Percentiles rank a stretch among this genome's conserved stretches.
Evolutionary conservation across 1,284 basidiomycete genomes (phyloP).

Genomic region (Sporisorium sorghi): DNA sequence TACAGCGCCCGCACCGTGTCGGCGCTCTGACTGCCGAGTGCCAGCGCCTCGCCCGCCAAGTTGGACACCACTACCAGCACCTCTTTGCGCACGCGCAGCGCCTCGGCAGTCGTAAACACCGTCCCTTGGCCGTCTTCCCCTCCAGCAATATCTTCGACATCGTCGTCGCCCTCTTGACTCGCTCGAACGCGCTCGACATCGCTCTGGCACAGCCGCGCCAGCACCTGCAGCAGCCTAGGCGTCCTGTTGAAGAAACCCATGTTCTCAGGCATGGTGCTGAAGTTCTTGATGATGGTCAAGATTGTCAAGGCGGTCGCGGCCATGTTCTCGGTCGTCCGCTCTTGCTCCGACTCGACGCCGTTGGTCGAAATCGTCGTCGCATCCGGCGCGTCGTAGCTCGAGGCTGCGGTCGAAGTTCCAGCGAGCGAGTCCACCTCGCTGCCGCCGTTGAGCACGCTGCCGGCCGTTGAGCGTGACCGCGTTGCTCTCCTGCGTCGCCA

Average conservation of each 20-base stretch:
- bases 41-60: slow-evolving; percentile 74
- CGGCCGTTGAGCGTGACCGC: slow-evolving; percentile 34
- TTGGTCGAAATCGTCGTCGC: slow-evolving; percentile 31
- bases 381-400: slow-evolving; percentile 11
- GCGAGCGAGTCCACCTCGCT: slow-evolving; percentile 24
- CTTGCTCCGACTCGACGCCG: slow-evolving; percentile 41
- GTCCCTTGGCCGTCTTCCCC: slow-evolving; percentile 12
- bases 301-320: slow-evolving; percentile 79
- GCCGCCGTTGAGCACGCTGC: slow-evolving; percentile 18
- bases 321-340: slow-evolving; percentile 46
- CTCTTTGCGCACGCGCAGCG: slow-evolving; percentile 82
- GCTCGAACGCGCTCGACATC: slow-evolving; percentile 66
- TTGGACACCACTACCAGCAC: slow-evolving; percentile 79
- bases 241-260: slow-evolving; percentile 77
- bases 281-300: slow-evolving; percentile 86
- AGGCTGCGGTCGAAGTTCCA: slow-evolving; percentile 11
- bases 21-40: slow-evolving; percentile 68
- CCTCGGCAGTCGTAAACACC: slow-evolving; percentile 65
- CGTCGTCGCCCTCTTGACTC: slow-evolving; percentile 13
- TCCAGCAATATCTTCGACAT: slow-evolving; percentile 1
- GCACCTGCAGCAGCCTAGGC: slow-evolving; percentile 76
- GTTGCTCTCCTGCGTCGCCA: slow-evolving; percentile 44
- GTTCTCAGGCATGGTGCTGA: slow-evolving; percentile 82
- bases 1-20: slow-evolving; percentile 75
- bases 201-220: slow-evolving; percentile 68